A percentile compares a stretch with the other conserved stretches of the same genome.
phyloP scores from a whole-genome alignment of 208 protist genomes.

The Herpetomonas tarakana region DNA sequence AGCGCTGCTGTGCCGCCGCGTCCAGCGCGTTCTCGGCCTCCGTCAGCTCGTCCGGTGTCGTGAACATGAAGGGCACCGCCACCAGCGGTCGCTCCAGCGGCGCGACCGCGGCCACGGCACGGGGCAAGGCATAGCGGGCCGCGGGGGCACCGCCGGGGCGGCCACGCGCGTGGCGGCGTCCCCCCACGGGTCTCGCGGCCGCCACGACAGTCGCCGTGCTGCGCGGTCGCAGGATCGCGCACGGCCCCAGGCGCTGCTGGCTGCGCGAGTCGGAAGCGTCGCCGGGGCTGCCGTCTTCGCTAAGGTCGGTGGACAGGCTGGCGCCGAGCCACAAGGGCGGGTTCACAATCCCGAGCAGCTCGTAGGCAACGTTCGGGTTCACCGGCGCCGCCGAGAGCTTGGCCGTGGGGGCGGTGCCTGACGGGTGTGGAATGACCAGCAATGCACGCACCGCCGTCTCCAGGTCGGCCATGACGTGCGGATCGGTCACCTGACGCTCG shows the following conservation, averaged over 20 bases:
- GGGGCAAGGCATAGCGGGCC: slow-evolving; percentile 3
- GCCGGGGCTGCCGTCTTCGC: neutral
- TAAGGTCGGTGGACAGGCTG: neutral
- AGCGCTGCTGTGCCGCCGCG: slow-evolving; percentile 54
- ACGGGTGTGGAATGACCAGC: neutral
- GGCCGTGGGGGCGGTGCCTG: slow-evolving; percentile 2
- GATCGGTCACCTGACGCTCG: slow-evolving; percentile 54
- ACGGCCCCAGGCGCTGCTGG: slow-evolving; percentile 19
- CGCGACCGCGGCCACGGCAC: neutral
- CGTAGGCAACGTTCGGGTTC: slow-evolving; percentile 57
- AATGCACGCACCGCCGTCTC: slow-evolving; percentile 22
- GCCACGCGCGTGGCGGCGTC: neutral
- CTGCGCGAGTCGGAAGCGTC: neutral
- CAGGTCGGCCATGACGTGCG: slow-evolving; percentile 51
- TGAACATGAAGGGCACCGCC: slow-evolving; percentile 77
- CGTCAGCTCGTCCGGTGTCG: slow-evolving; percentile 66
- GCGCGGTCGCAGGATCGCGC: slow-evolving; percentile 30
- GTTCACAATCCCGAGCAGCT: slow-evolving; percentile 67
- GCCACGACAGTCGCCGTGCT: neutral
- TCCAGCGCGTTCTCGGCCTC: slow-evolving; percentile 80
- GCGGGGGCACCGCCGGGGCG: slow-evolving; percentile 3
- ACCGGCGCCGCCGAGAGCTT: slow-evolving; percentile 39
- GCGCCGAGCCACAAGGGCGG: slow-evolving; percentile 32
- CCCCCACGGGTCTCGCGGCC: neutral
- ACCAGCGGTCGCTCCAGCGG: slow-evolving; percentile 18